Conservation (phyloP, 2,329 filamentous ascomycete species). For the Pseudogymnoascus sp. region DNA sequence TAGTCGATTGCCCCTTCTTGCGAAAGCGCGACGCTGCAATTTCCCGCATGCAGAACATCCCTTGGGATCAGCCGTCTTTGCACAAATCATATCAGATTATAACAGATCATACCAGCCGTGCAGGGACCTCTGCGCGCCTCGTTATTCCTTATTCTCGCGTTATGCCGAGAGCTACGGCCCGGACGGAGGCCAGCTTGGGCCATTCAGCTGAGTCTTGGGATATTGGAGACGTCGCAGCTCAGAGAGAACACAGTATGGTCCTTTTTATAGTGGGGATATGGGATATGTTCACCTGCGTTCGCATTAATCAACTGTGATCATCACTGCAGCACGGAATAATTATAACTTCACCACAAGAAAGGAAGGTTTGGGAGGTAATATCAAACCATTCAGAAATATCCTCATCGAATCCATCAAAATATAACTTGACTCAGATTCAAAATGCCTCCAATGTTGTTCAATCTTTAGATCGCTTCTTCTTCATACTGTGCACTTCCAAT, state of each 20-base stretch:
- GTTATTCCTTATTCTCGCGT: background rate
- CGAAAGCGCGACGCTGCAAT: background rate
- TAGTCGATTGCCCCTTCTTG: slow-evolving; percentile 3
- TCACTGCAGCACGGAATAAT: background rate
- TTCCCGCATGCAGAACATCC: slow-evolving; percentile 7
- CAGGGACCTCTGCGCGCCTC: background rate
- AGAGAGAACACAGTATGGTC: background rate
- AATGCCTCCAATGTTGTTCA: background rate
- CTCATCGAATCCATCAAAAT: background rate
- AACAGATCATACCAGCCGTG: background rate
- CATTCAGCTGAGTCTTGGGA: background rate
- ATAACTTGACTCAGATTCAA: background rate
- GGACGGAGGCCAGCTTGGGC: background rate
- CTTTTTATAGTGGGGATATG: background rate
- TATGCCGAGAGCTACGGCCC: slow-evolving; percentile 3
- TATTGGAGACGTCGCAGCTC: background rate
- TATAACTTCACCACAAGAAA: background rate
- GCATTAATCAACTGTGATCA: background rate
- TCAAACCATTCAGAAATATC: background rate
- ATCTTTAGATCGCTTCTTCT: background rate
- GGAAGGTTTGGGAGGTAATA: background rate
- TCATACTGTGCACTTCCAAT: background rate
- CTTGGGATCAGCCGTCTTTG: background rate
- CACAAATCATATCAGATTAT: slow-evolving; percentile 1
- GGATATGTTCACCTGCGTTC: background rate